Percentiles rank a stretch among this genome's conserved stretches.
Evolutionary conservation across 1,284 basidiomycete genomes (phyloP).

Genomic region (Anthracocystis walkeri): DNA sequence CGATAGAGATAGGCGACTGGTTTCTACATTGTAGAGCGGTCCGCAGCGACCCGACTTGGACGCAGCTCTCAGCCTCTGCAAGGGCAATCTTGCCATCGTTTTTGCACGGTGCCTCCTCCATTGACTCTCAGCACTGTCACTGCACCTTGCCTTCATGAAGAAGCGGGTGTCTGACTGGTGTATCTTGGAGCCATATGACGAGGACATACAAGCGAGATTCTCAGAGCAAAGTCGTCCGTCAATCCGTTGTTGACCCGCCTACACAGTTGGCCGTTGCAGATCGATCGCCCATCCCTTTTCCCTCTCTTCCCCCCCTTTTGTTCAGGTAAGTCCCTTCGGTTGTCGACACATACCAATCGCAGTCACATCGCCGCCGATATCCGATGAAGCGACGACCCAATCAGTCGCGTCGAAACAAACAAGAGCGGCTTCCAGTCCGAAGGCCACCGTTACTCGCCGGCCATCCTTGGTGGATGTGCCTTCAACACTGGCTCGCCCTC

Average conservation of each 20-base stretch:
- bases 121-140: not conserved
- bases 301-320: not conserved
- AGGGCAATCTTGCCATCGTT: constrained; percentile 51
- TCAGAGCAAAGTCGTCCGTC: constrained; percentile 9
- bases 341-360: not conserved
- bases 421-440: constrained; percentile 55
- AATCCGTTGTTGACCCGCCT: not conserved
- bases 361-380: not conserved
- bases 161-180: not conserved
- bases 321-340: constrained; percentile 28
- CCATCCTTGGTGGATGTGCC: constrained; percentile 15
- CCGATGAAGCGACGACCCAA: not conserved
- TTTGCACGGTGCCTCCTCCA: constrained; percentile 40
- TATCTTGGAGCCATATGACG: not conserved
- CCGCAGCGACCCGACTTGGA: constrained; percentile 1
- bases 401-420: not conserved
- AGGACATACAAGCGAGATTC: constrained; percentile 42
- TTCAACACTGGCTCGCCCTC: constrained; percentile 23
- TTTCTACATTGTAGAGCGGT: not conserved
- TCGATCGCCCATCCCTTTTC: not conserved
- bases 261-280: not conserved
- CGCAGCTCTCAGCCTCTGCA: constrained; percentile 34
- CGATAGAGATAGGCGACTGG: not conserved
- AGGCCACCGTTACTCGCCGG: constrained; percentile 68
- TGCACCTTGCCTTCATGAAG: not conserved